Evolutionary conservation across 352 stramenopile genomes (phyloP), one percentile per base, ranked within the genome.

Genomic region (Saprolegnia parasitica): DNA sequence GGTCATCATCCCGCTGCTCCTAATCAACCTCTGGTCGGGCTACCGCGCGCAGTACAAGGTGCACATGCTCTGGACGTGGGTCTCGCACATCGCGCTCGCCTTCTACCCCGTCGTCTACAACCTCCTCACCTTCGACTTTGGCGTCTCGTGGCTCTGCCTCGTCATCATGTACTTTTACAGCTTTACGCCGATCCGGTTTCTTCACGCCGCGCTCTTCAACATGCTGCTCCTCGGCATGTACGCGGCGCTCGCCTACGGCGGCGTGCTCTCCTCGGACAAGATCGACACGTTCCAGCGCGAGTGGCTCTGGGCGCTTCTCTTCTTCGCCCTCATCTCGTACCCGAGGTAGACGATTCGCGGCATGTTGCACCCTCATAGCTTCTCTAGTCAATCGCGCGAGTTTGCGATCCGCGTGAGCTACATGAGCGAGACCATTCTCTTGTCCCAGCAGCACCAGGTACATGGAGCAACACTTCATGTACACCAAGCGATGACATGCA

Each of bases 91-190:
- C 40, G 74, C 84, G 4, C 81, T 90, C 10, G 80, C 83, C 0
- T 75, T 74, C 56, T 93, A 93, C 54, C 83, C 83, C 46, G 73
- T 93, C 23, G 76, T 84, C 50, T 93, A 90, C 79, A 93, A 93
- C 78, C 91, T 90, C 49, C 73, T 90, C 55, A 93, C 84, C 1
- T 84, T 87, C 65, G 83, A 91, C 73, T 89, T 90, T 32, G 85
- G 85, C 56, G 83, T 93, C 18, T 90, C 85, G 16, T 90, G 85
- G 81, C 78, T 91, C 29, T 93, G 83, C 39, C 72, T 94, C 26
- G 76, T 91, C 26, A 89, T 94, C 71, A 91, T 92, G 84, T 91
- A 90, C 73, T 79, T 91, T 50, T 91, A 91, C 74, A 89, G 79
- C 74, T 92, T 81, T 72, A 89, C 84, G 23, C 84, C 83, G 18